Evolutionary conservation across 2,329 filamentous ascomycete species (phyloP), one percentile per base, ranked within the genome.

Genomic region (Botrytis pseudocinerea): DNA sequence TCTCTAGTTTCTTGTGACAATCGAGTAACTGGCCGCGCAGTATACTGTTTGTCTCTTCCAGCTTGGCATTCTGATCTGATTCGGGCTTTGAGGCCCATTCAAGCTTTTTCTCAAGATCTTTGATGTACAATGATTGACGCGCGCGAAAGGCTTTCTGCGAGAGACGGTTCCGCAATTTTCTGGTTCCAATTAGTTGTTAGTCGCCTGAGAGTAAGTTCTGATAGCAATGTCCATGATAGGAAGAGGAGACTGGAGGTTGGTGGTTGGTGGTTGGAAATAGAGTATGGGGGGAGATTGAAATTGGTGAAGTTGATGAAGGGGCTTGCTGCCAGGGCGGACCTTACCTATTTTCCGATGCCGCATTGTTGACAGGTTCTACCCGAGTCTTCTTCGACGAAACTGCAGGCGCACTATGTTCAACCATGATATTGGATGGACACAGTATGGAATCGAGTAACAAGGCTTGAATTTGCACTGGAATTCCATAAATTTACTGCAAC

Each of bases 81-180:
- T 66, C 70, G 2, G 70, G 70, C 25, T 71, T 71, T 4, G 70
- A 71, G 5, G 61, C 70, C 70, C 70, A 71, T 66, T 71, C 70
- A 9, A 71, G 48, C 40, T 65, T 64, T 38, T 71, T 71, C 38
- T 71, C 70, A 2, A 71, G 62, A 32, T 71, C 70, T 44, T 68
- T 71, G 46, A 71, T 71, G 14, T 71, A 59, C 16, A 71, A 46
- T 22, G 70, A 66, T 48, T 71, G 70, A 25, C 70, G 46, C 35
- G 70, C 70, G n/a, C 70, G 70, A 28, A 71, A 71, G 12, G 70
- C 70, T 38, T 71, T 71, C 42, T 71, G 70, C 10, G 70, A 71
- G 48, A 71, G 70, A 22, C 70, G 70, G 28, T 71, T 71, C 32
- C 70, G 70, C 25, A 71, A 22, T 68, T 71, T 71, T n/a, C 70